Conservation (phyloP, 108 stramenopile species). For the Stephanodiscus triporus region DNA sequence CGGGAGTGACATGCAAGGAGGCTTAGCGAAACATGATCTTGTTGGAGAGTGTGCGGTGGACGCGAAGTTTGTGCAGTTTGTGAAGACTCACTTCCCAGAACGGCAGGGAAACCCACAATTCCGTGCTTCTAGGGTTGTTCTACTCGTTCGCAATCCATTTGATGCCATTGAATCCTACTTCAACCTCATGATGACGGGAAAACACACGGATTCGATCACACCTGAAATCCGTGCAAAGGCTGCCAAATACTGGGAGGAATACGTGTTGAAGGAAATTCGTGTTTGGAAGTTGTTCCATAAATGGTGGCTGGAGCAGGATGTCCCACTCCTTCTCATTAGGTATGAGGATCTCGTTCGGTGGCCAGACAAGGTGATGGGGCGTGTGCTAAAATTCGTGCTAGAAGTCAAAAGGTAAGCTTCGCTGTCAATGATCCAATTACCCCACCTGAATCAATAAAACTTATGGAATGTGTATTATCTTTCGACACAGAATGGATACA, state of each 20-base stretch:
- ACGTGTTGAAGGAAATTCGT: constrained; percentile 65
- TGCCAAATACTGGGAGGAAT: constrained; percentile 56
- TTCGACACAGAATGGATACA: constrained; percentile 38
- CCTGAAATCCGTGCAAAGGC: constrained; percentile 56
- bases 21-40: constrained; percentile 72
- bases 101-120: constrained; percentile 68
- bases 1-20: constrained; percentile 90
- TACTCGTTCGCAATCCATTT: constrained; percentile 92
- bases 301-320: constrained; percentile 63
- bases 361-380: constrained; percentile 58
- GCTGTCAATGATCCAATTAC: background rate
- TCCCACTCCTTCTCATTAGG: constrained; percentile 62
- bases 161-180: constrained; percentile 95
- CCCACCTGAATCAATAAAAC: background rate
- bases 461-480: background rate
- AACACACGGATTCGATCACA: constrained; percentile 68
- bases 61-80: constrained; percentile 74
- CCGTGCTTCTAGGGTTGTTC: constrained; percentile 60
- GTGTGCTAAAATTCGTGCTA: constrained; percentile 60
- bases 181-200: constrained; percentile 91
- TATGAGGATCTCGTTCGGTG: constrained; percentile 71
- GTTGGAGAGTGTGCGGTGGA: constrained; percentile 81
- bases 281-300: constrained; percentile 74
- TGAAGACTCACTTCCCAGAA: constrained; percentile 95
- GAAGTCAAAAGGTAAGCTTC: constrained; percentile 48